Base-by-base conservation (phyloP, 1,139 yeast species). In the Pichia sp. region DNA sequence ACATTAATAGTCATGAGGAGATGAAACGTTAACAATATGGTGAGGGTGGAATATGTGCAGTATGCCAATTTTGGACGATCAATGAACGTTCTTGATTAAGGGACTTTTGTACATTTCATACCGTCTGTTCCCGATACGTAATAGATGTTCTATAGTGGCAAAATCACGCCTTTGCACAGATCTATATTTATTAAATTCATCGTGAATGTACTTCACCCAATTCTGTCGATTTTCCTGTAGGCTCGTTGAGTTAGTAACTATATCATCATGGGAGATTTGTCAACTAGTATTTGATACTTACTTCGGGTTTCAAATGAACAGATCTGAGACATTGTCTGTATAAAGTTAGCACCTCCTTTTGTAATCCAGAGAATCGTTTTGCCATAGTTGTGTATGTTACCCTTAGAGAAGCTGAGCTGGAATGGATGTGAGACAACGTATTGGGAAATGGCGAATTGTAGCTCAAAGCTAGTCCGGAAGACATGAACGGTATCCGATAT, bases 121-220 rank as follows among this genome's bases (percentile, higher is more conserved):
- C 53, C 81, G 68, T 52, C 80, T 73, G 44, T 72, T 67, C 3
- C 97, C 98, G 10, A 72, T 71, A 39, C 98, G 65, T 27, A 91
- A 58, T 32, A 91, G 64, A 60, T 87, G 91, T 56, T 91, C 98
- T 34, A 91, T 77, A 1, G 95, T 84, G 25, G 80, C 69, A 55
- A 88, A 88, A 52, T 85, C 95, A 51, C 85, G 80, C 53, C 84
- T 77, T 23, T 83, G 76, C 13, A 88, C 58, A 22, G 58, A 50
- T 32, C 65, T 62, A 55, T 78, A 67, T 49, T 75, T 74, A n/a
- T 56, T 63, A 55, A 91, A 91, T 53, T 85, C 94, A 11, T 40
- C 34, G 32, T 56, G 63, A 6, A 58, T 46, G 30, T 49, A 59
- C 7, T 32, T 36, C 16, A 63, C 55, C 80, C 80, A 74, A 48